Evolutionary conservation across 495 filamentous ascomycete genomes (phyloP), one percentile per base, ranked within the genome.

Genomic region (Penicillium atrosanguineum): DNA sequence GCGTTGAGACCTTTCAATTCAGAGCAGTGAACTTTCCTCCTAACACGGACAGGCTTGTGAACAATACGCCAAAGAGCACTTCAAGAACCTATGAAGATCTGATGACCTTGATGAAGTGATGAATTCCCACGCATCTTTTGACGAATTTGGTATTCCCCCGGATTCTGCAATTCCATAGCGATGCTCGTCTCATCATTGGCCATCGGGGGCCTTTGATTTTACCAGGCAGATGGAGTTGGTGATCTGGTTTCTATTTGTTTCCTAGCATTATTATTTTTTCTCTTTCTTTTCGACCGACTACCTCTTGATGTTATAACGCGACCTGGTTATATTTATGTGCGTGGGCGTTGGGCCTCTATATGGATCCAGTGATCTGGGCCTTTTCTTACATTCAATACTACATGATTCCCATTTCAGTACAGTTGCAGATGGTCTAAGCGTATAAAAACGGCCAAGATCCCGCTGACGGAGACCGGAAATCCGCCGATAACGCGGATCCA

Each of bases 31-130:
- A 43, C 52, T 60, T 23, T 62, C 26, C n/a, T 37, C 21, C 25
- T 38, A 7, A 18, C 46, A 44, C 14, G 23, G 6, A 29, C 60
- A 96, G 92, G 93, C 94, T 28, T 98, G 94, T 75, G 94, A 98
- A 66, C 91, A 96, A 69, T 97, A 95, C 71, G 94, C 94, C 34
- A 98, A 96, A 70, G 94, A 98, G 71, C 87, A 97, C 71, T 97
- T 95, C 66, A 87, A 81, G 59, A 81, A 80, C 49, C 53, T 75
- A 44, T 78, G 66, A 73, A 60, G 37, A 49, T 55, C 21, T 46
- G 48, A 63, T 52, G 57, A 59, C 60, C 48, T 55, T 73, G 59
- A 76, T 69, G 73, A 74, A 62, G 64, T 72, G 55, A 76, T 51
- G 73, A 34, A 75, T 52, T 36, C 47, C 25, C 48, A 61, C 57